phyloP scores from a whole-genome alignment of 306 rosid genomes.

The Castanea sativa region DNA sequence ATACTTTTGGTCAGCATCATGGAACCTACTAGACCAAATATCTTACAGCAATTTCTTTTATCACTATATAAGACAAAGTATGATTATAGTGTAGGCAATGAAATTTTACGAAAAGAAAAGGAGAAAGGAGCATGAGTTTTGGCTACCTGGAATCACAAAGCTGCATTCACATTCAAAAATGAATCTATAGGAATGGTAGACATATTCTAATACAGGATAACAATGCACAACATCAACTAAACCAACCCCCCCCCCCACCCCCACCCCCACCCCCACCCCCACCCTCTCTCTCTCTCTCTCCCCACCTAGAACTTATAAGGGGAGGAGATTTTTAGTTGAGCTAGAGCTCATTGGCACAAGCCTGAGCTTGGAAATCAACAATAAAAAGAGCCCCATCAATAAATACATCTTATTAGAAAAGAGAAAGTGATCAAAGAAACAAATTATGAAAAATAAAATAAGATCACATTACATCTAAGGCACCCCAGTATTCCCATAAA shows the following conservation, averaged over 20 bases:
- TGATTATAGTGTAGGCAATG: neutral
- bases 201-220: neutral
- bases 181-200: neutral
- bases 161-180: neutral
- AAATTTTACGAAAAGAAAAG: neutral
- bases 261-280: no score
- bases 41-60: neutral
- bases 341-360: no score
- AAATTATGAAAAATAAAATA: no score
- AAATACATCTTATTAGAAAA: neutral
- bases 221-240: neutral
- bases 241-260: neutral
- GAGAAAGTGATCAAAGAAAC: neutral
- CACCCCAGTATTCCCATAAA: neutral
- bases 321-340: no score
- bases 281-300: no score
- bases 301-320: no score
- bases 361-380: neutral
- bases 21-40: neutral
- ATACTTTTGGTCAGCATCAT: neutral
- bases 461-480: neutral
- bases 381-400: no score
- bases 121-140: neutral
- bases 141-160: neutral
- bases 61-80: no score